A percentile compares a stretch with the other conserved stretches of the same genome.
Evolutionary conservation across 139 green algal species (phyloP).

Genomic region (Gonium pectorale): DNA sequence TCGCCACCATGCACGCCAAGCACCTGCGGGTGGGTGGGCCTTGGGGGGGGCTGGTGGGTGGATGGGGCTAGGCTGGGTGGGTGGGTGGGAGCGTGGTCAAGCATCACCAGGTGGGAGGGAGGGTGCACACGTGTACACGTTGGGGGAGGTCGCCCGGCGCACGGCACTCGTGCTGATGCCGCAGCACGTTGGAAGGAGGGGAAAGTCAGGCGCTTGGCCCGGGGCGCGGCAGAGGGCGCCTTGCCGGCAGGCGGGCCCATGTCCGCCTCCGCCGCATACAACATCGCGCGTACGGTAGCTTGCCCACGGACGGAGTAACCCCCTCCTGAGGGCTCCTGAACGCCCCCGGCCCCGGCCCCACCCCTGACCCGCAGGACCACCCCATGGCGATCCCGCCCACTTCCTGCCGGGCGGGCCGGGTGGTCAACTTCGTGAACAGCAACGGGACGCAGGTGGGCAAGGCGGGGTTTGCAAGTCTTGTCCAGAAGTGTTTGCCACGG

Average conservation of each 20-base stretch:
- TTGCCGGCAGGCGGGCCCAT: no score
- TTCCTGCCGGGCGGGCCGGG: slow-evolving; percentile 53
- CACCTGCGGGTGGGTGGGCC: not conserved
- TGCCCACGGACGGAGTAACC: not conserved
- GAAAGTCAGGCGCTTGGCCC: no score
- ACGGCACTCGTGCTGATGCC: not conserved
- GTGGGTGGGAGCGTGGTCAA: not conserved
- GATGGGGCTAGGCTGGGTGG: not conserved
- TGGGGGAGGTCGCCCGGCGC: no score
- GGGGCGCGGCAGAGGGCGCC: no score
- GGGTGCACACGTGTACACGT: not conserved
- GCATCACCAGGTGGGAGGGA: not conserved
- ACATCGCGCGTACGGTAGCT: not conserved
- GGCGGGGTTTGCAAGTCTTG: no score
- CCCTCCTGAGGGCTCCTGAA: no score
- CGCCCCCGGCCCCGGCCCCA: not conserved
- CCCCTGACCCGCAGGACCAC: slow-evolving; percentile 4
- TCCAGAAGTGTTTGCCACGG: no score
- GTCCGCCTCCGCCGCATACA: no score
- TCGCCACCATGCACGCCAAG: not conserved
- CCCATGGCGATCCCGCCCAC: not conserved
- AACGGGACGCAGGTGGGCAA: slow-evolving; percentile 46
- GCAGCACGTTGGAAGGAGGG: no score
- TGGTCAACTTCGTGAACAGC: slow-evolving; percentile 53
- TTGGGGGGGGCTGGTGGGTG: not conserved